Evolutionary conservation across 164 flowering plant species (phyloP).

Genomic region (Saururus chinensis): DNA sequence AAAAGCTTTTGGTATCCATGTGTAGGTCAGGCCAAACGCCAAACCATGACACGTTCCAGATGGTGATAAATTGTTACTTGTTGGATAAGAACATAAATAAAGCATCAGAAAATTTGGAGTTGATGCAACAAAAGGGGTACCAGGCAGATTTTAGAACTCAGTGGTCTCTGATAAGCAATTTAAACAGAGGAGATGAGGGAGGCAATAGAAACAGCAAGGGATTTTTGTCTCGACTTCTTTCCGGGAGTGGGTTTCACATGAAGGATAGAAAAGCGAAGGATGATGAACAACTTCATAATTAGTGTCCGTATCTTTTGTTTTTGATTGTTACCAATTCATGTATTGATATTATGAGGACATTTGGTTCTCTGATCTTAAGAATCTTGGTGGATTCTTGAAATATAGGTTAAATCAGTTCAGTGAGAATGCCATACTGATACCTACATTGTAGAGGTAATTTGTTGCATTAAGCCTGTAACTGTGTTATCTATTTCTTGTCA

Average conservation of each 20-base stretch:
- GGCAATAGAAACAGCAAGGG: slow-evolving; percentile 22
- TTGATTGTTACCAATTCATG: too few relatives aligned
- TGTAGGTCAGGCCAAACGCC: slow-evolving; percentile 43
- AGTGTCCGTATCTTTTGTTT: too few relatives aligned
- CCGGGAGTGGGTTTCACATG: slow-evolving; percentile 47
- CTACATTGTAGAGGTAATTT: too few relatives aligned
- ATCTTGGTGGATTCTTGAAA: too few relatives aligned
- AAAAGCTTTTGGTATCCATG: slow-evolving; percentile 39
- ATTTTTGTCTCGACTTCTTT: slow-evolving; percentile 69
- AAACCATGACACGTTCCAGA: slow-evolving; percentile 33
- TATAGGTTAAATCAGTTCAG: too few relatives aligned
- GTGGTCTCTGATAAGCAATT: slow-evolving; percentile 75
- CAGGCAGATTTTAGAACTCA: slow-evolving; percentile 74
- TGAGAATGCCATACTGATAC: too few relatives aligned
- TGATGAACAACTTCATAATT: too few relatives aligned
- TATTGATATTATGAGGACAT: too few relatives aligned
- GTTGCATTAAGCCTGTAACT: too few relatives aligned
- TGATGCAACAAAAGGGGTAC: slow-evolving; percentile 65
- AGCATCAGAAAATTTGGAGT: slow-evolving; percentile 47
- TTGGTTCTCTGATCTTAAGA: too few relatives aligned
- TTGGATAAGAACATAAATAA: slow-evolving; percentile 39
- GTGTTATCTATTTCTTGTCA: too few relatives aligned
- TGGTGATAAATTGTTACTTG: slow-evolving; percentile 39
- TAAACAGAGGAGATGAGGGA: slow-evolving; percentile 34
- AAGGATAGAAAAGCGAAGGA: not conserved